A percentile compares a stretch with the other conserved stretches of the same genome.
phyloP scores from a whole-genome alignment of 208 protist species.

The Acanthamoeba culbertsoni region DNA sequence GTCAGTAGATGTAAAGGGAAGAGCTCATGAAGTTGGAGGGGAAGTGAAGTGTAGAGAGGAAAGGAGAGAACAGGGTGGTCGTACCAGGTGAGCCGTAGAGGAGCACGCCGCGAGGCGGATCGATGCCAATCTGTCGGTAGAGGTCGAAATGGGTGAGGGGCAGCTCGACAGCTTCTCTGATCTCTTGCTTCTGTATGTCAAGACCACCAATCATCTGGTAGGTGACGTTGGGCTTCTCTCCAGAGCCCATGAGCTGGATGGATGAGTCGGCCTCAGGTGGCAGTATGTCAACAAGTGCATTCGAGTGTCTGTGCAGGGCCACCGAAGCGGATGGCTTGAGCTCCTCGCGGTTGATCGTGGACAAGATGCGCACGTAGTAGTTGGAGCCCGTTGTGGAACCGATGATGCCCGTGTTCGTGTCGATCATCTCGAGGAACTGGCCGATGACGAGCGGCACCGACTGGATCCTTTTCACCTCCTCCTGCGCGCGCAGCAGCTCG shows the following conservation, averaged over 20 bases:
- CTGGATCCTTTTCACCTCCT: constrained; percentile 83
- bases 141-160: constrained; percentile 98
- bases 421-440: constrained; percentile 99
- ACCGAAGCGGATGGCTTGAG: constrained; percentile 99
- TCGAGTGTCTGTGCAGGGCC: constrained; percentile 98
- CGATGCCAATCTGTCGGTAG: constrained; percentile 99
- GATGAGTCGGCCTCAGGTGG: constrained; percentile 96
- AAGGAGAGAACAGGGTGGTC: background rate
- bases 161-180: constrained; percentile 99
- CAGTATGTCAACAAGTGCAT: constrained; percentile 97
- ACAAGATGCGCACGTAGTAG: constrained; percentile 98
- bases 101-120: constrained; percentile 98
- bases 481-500: constrained; percentile 91
- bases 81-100: constrained; percentile 97
- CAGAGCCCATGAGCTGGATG: constrained; percentile 93
- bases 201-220: constrained; percentile 98
- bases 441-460: constrained; percentile 99
- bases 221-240: constrained; percentile 88
- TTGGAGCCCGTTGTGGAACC: constrained; percentile 93
- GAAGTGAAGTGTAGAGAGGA: background rate
- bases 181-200: constrained; percentile 99
- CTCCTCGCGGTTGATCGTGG: constrained; percentile 95
- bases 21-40: background rate
- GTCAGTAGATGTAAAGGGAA: background rate
- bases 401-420: constrained; percentile 94